Percentiles rank a stretch among this genome's conserved stretches.
phyloP scores from a whole-genome alignment of 257 asterid species.

The Solanum phureja region DNA sequence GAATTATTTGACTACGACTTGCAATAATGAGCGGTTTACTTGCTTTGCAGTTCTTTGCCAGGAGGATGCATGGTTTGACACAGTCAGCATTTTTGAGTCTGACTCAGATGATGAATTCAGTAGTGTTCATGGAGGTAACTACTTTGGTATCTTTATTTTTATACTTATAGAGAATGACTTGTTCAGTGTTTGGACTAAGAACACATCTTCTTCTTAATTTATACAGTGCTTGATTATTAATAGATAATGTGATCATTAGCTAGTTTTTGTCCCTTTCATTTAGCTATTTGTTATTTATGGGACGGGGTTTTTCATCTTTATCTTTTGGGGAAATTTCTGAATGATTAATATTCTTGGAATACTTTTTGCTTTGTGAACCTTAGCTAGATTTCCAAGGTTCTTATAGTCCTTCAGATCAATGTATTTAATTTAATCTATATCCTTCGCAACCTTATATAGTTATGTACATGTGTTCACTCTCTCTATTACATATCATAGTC shows the following conservation, averaged over 20 bases:
- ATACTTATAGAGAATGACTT: neutral
- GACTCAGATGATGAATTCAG: conserved; percentile 86
- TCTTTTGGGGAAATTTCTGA: neutral
- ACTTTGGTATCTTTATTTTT: neutral
- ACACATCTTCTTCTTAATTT: neutral
- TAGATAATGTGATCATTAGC: neutral
- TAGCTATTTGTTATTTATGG: neutral
- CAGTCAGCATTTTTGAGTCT: conserved; percentile 76
- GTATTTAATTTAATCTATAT: neutral
- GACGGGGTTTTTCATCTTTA: neutral
- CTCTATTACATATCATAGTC: conserved; percentile 12
- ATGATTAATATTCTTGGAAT: neutral
- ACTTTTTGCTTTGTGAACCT: neutral
- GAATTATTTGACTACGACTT: neutral
- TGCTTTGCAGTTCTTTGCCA: conserved; percentile 53
- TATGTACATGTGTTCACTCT: neutral
- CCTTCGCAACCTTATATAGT: neutral
- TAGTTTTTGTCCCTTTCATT: neutral
- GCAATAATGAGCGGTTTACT: neutral
- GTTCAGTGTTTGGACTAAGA: neutral
- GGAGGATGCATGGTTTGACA: conserved; percentile 88
- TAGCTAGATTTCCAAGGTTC: neutral
- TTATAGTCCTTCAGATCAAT: neutral
- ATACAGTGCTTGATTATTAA: neutral
- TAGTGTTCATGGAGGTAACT: conserved; percentile 87